Percentiles rank a stretch among this genome's conserved stretches.
phyloP scores from a whole-genome alignment of 805 yeast genomes.

The Wickerhamiella sergipiensis region DNA sequence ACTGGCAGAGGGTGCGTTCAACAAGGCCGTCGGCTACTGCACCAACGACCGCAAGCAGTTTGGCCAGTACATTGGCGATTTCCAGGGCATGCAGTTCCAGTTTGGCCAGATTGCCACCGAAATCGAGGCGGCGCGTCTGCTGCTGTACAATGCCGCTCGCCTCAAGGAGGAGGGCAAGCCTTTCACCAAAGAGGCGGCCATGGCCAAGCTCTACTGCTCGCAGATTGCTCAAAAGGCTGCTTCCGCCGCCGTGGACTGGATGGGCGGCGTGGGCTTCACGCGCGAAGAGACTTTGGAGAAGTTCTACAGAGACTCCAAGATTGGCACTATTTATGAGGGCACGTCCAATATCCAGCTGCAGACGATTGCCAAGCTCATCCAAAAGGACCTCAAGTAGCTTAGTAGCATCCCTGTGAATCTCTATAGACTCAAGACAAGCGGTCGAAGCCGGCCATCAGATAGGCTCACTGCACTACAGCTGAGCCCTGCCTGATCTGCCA shows the following conservation, averaged over 20 bases:
- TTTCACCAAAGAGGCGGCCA: constrained; percentile 32
- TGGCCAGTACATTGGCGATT: constrained; percentile 30
- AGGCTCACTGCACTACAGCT: too few species aligned
- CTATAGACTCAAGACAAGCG: too few species aligned
- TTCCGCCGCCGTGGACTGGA: constrained; percentile 32
- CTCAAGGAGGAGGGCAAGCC: constrained; percentile 30
- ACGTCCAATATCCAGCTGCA: constrained; percentile 32
- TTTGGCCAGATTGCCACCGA: constrained; percentile 32
- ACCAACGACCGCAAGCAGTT: constrained; percentile 31
- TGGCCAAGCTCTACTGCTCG: constrained; percentile 32
- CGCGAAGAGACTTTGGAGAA: constrained; percentile 31
- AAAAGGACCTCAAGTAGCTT: constrained; percentile 19
- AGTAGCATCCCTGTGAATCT: too few species aligned
- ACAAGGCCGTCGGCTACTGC: constrained; percentile 27
- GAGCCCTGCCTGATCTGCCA: too few species aligned
- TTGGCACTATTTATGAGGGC: constrained; percentile 33
- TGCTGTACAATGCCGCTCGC: constrained; percentile 33
- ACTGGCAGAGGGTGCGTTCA: constrained; percentile 32
- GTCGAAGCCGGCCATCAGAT: too few species aligned
- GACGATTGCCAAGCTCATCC: constrained; percentile 30
- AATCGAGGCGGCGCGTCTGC: constrained; percentile 31
- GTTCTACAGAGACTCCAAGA: constrained; percentile 32
- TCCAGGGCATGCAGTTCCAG: constrained; percentile 36
- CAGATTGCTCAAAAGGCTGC: constrained; percentile 29
- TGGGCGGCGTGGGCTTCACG: constrained; percentile 36